Evolutionary conservation across 495 filamentous ascomycete genomes (phyloP).

Genomic region (Friedmanniomyces endolithicus): DNA sequence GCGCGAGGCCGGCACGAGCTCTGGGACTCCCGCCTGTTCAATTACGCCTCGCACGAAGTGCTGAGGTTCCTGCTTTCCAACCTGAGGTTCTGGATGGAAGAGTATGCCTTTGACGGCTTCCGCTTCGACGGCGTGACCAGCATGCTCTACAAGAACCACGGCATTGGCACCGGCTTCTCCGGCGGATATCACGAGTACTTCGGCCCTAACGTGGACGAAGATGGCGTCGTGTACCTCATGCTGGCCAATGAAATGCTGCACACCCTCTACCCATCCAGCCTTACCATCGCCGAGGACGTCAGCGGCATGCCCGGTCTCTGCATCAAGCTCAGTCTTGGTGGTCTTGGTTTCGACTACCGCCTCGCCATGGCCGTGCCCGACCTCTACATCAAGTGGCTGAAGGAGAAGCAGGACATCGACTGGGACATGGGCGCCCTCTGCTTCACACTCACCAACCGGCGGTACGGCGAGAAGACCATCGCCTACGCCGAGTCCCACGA

Average conservation of each 20-base stretch:
- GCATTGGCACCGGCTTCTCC: slow-evolving; percentile 96
- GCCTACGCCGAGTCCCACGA: slow-evolving; percentile 96
- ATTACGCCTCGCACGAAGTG: slow-evolving; percentile 91
- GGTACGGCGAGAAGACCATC: slow-evolving; percentile 96
- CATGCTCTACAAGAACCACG: slow-evolving; percentile 93
- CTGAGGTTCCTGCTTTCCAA: slow-evolving; percentile 89
- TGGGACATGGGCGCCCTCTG: slow-evolving; percentile 84
- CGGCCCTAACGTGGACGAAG: slow-evolving; percentile 81
- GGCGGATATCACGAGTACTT: slow-evolving; percentile 99
- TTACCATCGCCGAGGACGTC: slow-evolving; percentile 93
- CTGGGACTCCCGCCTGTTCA: slow-evolving; percentile 95
- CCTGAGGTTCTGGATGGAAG: slow-evolving; percentile 97
- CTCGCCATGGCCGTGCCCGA: slow-evolving; percentile 97
- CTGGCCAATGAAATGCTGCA: slow-evolving; percentile 96
- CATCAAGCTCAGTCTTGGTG: slow-evolving; percentile 69
- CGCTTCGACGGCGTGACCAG: slow-evolving; percentile 96
- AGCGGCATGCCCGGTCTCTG: slow-evolving; percentile 96
- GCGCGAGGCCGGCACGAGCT: slow-evolving; percentile 72
- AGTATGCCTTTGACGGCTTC: slow-evolving; percentile 93
- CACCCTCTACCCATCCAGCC: slow-evolving; percentile 65
- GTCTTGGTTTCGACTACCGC: slow-evolving; percentile 92
- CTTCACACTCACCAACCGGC: slow-evolving; percentile 79
- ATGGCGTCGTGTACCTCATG: slow-evolving; percentile 91
- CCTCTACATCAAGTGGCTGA: slow-evolving; percentile 97
- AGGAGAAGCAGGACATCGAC: slow-evolving; percentile 80